Base-by-base conservation (phyloP, 257 asterid species). In the Solanum chmielewskii region DNA sequence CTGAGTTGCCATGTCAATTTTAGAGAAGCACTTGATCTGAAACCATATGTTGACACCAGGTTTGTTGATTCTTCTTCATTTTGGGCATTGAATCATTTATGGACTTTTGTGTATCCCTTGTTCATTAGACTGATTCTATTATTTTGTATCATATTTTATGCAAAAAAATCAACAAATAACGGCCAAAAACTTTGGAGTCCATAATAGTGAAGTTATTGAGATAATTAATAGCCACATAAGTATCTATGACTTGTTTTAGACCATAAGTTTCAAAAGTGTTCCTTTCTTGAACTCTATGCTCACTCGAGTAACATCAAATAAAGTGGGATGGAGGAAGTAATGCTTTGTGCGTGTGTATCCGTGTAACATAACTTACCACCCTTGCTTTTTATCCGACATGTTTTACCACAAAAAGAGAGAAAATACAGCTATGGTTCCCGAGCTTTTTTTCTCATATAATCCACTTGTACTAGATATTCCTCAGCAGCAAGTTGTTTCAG, bases 21-120 rank as follows among this genome's bases (percentile, higher is more conserved):
- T 90, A 87, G 80, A 90, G 95, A 93, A 88, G 90, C 88, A 2
- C 89, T 97, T 83, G 92, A 94, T 92, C 94, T 97, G 83, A 92
- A 92, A 85, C 96, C 98, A 52, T 95, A 93, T 90, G 85, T 93
- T 92, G 92, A 93, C 87, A 90, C 94, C 91, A 95, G 99, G 99
- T 97, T 77, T 85, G 76, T 21, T 88, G 52, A 47, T 86, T 52
- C 60, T 66, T 31, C 3, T 29, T 45, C 27, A 78, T 45, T 74
- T 49, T 81, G 85, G 69, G 39, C 69, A 29, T 81, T 81, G 16
- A 47, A 18, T 47, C 4, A 29, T 29, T 31, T 49, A 29, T 81
- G 64, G 31, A 49, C 27, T 81, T 18, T 81, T 78, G 62, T 7
- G 83, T 44, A 77, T 77, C 83, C 83, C 39, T 44, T 77, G 83